These are phyloP conservation scores for Ophiostoma sp. DNA, from an alignment of 2,329 filamentous ascomycete species.

Conservation along the genomic window DNA sequence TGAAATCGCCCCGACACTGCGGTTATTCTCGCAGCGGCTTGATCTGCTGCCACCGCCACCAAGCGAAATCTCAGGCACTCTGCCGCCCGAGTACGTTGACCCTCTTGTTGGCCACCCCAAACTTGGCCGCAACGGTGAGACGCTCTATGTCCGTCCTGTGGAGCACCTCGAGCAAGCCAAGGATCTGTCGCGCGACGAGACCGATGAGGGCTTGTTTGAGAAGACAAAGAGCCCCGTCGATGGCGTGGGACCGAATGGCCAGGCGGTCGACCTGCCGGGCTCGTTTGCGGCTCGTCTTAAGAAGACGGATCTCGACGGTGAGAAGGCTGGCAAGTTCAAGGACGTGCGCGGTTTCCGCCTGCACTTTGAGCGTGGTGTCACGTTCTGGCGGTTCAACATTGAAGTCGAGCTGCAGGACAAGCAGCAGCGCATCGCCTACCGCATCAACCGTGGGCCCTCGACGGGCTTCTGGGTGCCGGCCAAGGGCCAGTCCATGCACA, in stretches of 20 bases:
- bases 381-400: slow-evolving; percentile 96
- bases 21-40: slow-evolving; percentile 84
- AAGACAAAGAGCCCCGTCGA: slow-evolving; percentile 58
- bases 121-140: slow-evolving; percentile 78
- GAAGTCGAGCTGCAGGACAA: slow-evolving; percentile 79
- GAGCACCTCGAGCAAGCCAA: slow-evolving; percentile 76
- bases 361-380: slow-evolving; percentile 81
- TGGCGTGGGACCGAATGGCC: slow-evolving; percentile 41
- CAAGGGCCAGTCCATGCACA: slow-evolving; percentile 84
- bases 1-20: slow-evolving; percentile 71
- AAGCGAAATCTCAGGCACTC: slow-evolving; percentile 60
- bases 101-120: slow-evolving; percentile 87
- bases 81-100: slow-evolving; percentile 82
- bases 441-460: slow-evolving; percentile 87
- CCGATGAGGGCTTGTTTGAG: slow-evolving; percentile 81
- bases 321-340: slow-evolving; percentile 76
- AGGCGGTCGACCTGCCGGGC: slow-evolving; percentile 49
- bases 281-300: slow-evolving; percentile 57
- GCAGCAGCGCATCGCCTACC: slow-evolving; percentile 88
- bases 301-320: slow-evolving; percentile 66
- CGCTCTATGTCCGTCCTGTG: slow-evolving; percentile 85
- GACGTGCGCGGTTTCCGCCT: slow-evolving; percentile 81
- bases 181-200: slow-evolving; percentile 78
- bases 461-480: slow-evolving; percentile 94
- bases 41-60: slow-evolving; percentile 79